Evolutionary conservation across 2,329 filamentous ascomycete genomes (phyloP).

Genomic region (Phialophora macrospora): DNA sequence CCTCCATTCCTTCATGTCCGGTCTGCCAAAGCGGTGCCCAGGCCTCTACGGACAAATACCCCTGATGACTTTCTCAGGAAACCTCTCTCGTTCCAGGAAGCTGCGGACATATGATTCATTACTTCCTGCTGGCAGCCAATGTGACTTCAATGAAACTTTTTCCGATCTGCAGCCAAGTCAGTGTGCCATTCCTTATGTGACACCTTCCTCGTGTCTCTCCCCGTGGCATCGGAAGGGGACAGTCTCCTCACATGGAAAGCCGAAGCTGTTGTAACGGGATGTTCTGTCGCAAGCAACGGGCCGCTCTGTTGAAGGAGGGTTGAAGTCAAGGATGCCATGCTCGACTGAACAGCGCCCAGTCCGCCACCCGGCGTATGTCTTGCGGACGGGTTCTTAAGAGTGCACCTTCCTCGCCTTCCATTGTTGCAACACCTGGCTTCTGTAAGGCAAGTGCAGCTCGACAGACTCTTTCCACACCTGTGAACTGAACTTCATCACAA

Average conservation of each 20-base stretch:
- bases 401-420: background rate
- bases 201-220: background rate
- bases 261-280: background rate
- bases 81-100: background rate
- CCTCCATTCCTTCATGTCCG: background rate
- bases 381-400: background rate
- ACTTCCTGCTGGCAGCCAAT: background rate
- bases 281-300: background rate
- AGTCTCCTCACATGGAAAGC: background rate
- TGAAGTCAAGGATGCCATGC: background rate
- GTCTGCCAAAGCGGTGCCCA: background rate
- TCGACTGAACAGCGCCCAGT: background rate
- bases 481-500: background rate
- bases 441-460: background rate
- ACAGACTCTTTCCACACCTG: background rate
- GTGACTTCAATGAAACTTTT: background rate
- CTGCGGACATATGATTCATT: slow-evolving; percentile 6
- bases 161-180: slow-evolving; percentile 6
- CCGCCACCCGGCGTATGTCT: background rate
- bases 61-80: background rate
- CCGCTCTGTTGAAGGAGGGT: background rate
- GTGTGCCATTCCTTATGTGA: background rate
- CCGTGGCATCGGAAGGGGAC: background rate
- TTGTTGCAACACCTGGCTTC: background rate
- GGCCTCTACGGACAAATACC: slow-evolving; percentile 10